Percentiles rank a stretch among this genome's conserved stretches.
Conservation (phyloP, 1,284 basidiomycete species). For the Coniferiporia sulphurascens region DNA sequence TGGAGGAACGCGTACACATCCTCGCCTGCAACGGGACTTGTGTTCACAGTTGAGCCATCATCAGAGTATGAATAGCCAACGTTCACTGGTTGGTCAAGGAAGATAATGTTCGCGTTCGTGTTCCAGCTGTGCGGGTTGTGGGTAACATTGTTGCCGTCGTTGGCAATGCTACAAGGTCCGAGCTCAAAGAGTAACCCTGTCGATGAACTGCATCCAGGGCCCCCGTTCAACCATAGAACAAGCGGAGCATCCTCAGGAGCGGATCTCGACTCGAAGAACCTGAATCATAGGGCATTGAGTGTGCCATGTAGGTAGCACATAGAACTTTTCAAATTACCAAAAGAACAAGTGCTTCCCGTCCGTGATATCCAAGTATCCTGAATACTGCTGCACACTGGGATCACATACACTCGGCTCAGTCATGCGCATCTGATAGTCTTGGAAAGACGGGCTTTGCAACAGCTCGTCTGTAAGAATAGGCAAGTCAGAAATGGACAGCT, state of each 20-base stretch:
- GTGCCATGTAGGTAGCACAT: conserved; percentile 10
- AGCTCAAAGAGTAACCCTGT: conserved; percentile 84
- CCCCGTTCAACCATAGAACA: conserved; percentile 87
- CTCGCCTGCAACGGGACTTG: conserved; percentile 66
- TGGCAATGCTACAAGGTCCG: conserved; percentile 73
- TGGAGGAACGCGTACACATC: conserved; percentile 91
- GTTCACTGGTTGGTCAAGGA: conserved; percentile 85
- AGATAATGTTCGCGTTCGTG: conserved; percentile 52
- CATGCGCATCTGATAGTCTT: conserved; percentile 65
- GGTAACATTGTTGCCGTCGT: conserved; percentile 67
- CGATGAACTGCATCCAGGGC: conserved; percentile 75
- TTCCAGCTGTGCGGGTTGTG: conserved; percentile 81
- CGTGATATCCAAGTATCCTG: conserved; percentile 86
- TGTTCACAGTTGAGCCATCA: conserved; percentile 66
- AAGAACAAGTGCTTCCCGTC: conserved; percentile 87
- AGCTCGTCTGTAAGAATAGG: conserved; percentile 53
- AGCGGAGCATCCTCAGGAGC: conserved; percentile 75
- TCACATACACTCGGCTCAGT: conserved; percentile 79
- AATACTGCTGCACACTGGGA: conserved; percentile 77
- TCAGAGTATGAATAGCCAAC: conserved; percentile 88
- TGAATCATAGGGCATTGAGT: conserved; percentile 30
- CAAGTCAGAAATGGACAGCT: conserved; percentile 1
- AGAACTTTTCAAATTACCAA: conserved; percentile 45
- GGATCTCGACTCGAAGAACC: conserved; percentile 82
- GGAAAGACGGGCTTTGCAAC: conserved; percentile 68